phyloP scores from a whole-genome alignment of 345 rosid species.

The Syzygium jambos region DNA sequence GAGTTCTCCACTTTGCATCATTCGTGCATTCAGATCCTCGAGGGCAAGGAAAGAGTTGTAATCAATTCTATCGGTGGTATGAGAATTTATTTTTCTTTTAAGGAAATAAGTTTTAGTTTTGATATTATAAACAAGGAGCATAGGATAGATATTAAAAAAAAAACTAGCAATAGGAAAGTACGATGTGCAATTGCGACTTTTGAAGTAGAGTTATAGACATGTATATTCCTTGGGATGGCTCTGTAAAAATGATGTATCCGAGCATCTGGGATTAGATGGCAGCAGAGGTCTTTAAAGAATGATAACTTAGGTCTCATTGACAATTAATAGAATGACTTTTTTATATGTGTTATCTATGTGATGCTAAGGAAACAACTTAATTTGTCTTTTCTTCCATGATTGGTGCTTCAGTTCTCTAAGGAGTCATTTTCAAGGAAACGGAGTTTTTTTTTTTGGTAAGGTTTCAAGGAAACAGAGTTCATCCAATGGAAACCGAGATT shows the following conservation, averaged over 20 bases:
- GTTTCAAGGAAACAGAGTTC: constrained; percentile 49
- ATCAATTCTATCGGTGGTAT: constrained; percentile 47
- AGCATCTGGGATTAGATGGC: neutral
- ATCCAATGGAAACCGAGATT: constrained; percentile 28
- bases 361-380: neutral
- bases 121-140: neutral
- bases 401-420: constrained; percentile 52
- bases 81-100: neutral
- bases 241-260: neutral
- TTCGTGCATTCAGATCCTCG: constrained; percentile 70
- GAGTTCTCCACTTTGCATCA: constrained; percentile 61
- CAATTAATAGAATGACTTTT: neutral
- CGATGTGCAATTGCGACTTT: neutral
- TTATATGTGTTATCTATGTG: neutral
- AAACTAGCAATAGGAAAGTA: neutral
- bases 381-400: neutral
- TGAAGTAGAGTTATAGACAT: neutral
- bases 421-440: constrained; percentile 60
- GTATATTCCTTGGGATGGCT: neutral
- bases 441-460: too few species aligned
- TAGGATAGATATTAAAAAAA: neutral
- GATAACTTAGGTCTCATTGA: neutral
- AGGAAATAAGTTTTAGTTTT: neutral
- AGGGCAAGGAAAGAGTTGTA: constrained; percentile 53
- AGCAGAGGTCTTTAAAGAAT: neutral